phyloP scores from a whole-genome alignment of 805 yeast species.

The Ogataea minuta region DNA sequence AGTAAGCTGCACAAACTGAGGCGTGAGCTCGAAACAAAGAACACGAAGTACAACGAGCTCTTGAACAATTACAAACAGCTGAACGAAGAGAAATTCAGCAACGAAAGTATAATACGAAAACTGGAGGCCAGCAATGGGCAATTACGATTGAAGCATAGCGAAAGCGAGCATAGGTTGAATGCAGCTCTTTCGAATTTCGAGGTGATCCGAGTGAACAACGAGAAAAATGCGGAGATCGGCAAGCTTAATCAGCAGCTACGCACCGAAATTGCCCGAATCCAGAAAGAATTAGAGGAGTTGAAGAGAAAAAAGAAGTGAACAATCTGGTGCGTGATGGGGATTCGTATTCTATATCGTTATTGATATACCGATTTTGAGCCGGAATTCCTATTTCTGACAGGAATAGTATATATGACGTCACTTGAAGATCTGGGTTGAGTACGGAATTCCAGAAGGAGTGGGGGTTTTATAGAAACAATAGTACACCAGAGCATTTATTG shows the following conservation, averaged over 20 bases:
- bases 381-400: constrained; percentile 7
- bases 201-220: constrained; percentile 32
- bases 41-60: constrained; percentile 27
- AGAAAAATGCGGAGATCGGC: constrained; percentile 31
- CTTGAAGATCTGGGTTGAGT: neutral
- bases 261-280: constrained; percentile 27
- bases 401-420: constrained; percentile 2
- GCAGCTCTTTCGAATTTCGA: constrained; percentile 30
- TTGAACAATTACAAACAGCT: constrained; percentile 33
- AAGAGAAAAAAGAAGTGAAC: constrained; percentile 5
- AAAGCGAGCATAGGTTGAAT: constrained; percentile 21
- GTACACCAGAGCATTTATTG: neutral
- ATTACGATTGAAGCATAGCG: constrained; percentile 16
- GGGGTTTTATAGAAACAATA: constrained; percentile 1
- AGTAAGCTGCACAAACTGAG: constrained; percentile 13
- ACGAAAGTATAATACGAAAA: constrained; percentile 23
- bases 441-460: constrained; percentile 2
- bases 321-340: neutral
- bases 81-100: constrained; percentile 33
- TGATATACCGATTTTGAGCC: constrained; percentile 2
- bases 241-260: constrained; percentile 27
- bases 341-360: neutral
- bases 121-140: constrained; percentile 20
- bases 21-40: constrained; percentile 19
- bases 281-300: constrained; percentile 20